A percentile compares a stretch with the other conserved stretches of the same genome.
phyloP scores from a whole-genome alignment of 306 rosid genomes.

The Alnus rubra region DNA sequence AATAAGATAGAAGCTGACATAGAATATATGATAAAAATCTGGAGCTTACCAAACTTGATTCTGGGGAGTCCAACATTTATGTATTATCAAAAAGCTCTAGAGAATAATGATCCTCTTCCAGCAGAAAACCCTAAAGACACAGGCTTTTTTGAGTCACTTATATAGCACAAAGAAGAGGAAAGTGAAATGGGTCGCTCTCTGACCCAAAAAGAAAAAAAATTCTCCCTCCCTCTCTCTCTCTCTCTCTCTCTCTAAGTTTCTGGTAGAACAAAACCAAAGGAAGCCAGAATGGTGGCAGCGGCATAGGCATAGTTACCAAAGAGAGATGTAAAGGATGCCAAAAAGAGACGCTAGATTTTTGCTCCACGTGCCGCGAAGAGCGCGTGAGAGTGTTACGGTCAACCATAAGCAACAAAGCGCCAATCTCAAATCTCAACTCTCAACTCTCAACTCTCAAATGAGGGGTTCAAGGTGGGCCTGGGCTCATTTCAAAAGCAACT shows the following conservation, averaged over 20 bases:
- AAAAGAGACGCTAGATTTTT: constrained; percentile 29
- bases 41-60: constrained; percentile 54
- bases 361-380: constrained; percentile 32
- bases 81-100: constrained; percentile 18
- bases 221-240: constrained; percentile 13
- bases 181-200: constrained; percentile 33
- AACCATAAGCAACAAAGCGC: constrained; percentile 45
- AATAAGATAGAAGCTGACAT: constrained; percentile 8
- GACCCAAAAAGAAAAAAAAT: constrained; percentile 1
- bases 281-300: constrained; percentile 38
- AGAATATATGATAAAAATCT: constrained; percentile 4
- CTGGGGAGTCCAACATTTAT: constrained; percentile 29
- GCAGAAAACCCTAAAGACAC: constrained; percentile 39
- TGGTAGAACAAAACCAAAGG: constrained; percentile 42
- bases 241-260: constrained; percentile 21
- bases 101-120: constrained; percentile 1
- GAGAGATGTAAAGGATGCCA: constrained; percentile 38
- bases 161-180: constrained; percentile 29
- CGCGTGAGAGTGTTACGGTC: constrained; percentile 43
- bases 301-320: constrained; percentile 42
- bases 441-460: background rate
- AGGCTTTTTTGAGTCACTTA: constrained; percentile 24
- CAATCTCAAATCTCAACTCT: constrained; percentile 6
- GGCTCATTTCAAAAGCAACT: constrained; percentile 17
- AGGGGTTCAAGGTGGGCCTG: constrained; percentile 36